These are phyloP conservation scores for Pseudogymnoascus sp. DNA, from an alignment of 2,329 filamentous ascomycete species.

Conservation along the genomic window DNA sequence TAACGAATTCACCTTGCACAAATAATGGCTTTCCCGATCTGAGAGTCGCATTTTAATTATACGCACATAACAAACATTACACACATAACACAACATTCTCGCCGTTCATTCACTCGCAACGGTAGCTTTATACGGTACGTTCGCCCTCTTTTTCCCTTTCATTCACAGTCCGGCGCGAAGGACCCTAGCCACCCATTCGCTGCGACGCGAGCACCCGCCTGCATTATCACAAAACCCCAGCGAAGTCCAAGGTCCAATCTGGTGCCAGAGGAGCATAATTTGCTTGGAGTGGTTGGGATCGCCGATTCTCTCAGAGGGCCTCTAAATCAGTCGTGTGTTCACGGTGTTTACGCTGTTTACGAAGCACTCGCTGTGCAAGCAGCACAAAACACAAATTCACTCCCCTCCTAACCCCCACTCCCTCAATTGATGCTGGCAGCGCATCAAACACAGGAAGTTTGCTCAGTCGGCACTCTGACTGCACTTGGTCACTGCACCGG, in stretches of 20 bases:
- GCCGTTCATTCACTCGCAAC: background rate
- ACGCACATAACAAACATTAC: background rate
- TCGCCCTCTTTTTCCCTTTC: background rate
- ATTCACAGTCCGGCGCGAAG: conserved; percentile 5
- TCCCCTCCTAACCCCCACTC: background rate
- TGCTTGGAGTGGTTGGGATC: background rate
- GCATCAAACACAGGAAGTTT: conserved; percentile 1
- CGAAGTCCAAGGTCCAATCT: background rate
- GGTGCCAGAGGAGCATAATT: background rate
- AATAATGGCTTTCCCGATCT: background rate
- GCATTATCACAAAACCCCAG: background rate
- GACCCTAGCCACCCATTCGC: background rate
- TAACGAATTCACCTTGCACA: background rate
- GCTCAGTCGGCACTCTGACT: background rate
- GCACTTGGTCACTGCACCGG: conserved; percentile 1
- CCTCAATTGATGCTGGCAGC: background rate
- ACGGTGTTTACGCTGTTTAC: background rate
- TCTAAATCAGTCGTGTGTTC: background rate
- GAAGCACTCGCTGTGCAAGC: background rate
- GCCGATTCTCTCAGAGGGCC: background rate
- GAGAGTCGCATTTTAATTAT: conserved; percentile 1
- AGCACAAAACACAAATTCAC: background rate
- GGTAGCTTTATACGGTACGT: conserved; percentile 3
- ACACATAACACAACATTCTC: background rate
- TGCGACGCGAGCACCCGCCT: background rate